Evolutionary conservation across 1,139 yeast genomes (phyloP).

Genomic region (Blastobotrys proliferans): DNA sequence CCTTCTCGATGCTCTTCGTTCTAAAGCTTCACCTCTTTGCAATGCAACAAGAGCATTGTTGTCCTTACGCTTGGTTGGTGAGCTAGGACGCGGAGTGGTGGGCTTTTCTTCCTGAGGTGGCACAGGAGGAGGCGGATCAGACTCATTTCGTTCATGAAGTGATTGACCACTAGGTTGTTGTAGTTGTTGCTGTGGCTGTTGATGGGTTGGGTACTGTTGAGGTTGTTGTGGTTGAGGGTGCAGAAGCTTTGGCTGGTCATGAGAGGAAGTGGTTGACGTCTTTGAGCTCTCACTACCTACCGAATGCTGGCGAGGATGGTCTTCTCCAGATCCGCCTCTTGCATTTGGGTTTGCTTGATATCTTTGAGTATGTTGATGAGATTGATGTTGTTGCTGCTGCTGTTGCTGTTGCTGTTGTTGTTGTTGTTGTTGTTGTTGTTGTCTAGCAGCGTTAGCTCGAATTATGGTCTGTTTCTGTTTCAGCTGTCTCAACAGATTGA

Average conservation of each 20-base stretch:
- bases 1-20: conserved; percentile 86
- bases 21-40: conserved; percentile 76
- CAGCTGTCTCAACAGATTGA: conserved; percentile 70
- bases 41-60: conserved; percentile 59
- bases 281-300: no score
- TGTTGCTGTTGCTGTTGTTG: background rate
- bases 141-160: background rate
- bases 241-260: conserved; percentile 5
- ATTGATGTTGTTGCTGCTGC: conserved; percentile 1
- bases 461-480: conserved; percentile 61
- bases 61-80: conserved; percentile 5
- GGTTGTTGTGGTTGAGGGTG: background rate
- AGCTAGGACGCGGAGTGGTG: background rate
- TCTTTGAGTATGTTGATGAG: background rate
- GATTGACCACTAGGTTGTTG: conserved; percentile 13
- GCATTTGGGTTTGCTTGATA: background rate
- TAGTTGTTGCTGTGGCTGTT: conserved; percentile 14
- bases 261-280: no score
- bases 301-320: background rate
- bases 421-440: conserved; percentile 9
- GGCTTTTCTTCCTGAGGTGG: background rate
- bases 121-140: conserved; percentile 2
- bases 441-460: conserved; percentile 14
- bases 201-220: background rate
- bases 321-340: background rate